phyloP scores from a whole-genome alignment of 140 eudicot species.

The Flaveria floridana region DNA sequence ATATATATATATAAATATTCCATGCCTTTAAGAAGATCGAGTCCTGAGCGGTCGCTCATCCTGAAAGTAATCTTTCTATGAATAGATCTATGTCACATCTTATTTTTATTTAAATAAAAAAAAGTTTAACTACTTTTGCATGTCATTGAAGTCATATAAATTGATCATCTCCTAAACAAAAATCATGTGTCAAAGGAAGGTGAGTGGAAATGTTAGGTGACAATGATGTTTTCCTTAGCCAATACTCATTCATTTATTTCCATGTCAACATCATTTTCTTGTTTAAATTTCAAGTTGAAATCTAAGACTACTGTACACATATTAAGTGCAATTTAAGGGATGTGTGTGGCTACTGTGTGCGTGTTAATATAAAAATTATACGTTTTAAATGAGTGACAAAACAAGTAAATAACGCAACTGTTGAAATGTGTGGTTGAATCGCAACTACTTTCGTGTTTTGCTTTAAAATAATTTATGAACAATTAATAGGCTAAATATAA shows the following conservation, averaged over 20 bases:
- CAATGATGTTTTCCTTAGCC: constrained; percentile 29
- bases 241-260: constrained; percentile 24
- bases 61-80: not conserved
- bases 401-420: no score
- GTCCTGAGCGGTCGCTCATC: no score
- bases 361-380: no score
- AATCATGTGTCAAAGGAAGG: constrained; percentile 15
- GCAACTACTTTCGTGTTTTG: no score
- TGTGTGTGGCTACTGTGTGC: no score
- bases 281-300: not conserved
- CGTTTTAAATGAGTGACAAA: no score
- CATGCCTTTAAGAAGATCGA: no score
- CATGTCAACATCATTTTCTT: constrained; percentile 26
- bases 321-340: not conserved
- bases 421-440: no score
- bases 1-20: no score
- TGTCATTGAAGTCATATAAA: not conserved
- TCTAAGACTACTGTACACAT: not conserved
- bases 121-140: not conserved
- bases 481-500: no score
- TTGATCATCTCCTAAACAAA: constrained; percentile 6
- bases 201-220: constrained; percentile 32
- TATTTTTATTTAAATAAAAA: not conserved
- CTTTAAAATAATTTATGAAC: no score
- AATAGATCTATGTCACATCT: not conserved